phyloP scores from a whole-genome alignment of 352 stramenopile genomes.

The Ophiocytium majus region DNA sequence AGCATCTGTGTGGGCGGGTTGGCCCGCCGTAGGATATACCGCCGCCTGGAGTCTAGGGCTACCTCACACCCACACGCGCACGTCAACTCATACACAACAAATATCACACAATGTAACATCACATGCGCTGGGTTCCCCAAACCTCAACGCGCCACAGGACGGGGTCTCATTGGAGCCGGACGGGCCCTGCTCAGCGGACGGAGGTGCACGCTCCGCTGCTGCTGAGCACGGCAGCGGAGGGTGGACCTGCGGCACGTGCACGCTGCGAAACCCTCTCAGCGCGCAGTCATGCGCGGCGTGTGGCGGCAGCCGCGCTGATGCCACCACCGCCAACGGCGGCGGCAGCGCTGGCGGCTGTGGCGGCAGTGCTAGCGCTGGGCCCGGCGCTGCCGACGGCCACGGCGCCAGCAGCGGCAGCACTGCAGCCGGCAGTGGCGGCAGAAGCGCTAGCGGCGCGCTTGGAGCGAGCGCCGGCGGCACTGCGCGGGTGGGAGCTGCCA shows the following conservation, averaged over 20 bases:
- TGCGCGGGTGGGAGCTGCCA: too few relatives aligned
- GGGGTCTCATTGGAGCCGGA: neutral
- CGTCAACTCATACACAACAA: too few relatives aligned
- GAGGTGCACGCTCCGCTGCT: neutral
- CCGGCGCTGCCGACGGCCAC: neutral
- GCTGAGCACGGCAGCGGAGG: neutral
- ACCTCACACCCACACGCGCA: too few relatives aligned
- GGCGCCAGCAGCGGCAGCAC: neutral
- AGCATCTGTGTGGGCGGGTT: too few relatives aligned
- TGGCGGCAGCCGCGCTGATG: neutral
- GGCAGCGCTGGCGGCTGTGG: neutral
- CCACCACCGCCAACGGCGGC: too few relatives aligned
- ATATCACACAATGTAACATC: too few relatives aligned
- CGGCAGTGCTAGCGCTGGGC: neutral
- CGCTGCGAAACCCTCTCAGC: conserved; percentile 18
- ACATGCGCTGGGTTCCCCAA: too few relatives aligned
- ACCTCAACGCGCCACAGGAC: neutral
- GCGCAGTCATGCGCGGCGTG: conserved; percentile 27
- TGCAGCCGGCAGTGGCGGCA: conserved; percentile 9
- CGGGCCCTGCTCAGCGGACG: neutral
- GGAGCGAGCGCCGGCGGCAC: too few relatives aligned
- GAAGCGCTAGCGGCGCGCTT: too few relatives aligned
- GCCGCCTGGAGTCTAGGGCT: too few relatives aligned
- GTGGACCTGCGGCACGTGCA: conserved; percentile 19
- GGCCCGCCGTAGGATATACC: too few relatives aligned